Evolutionary conservation across 129 eudicot genomes (phyloP).

Genomic region (Flaveria ramosissima): DNA sequence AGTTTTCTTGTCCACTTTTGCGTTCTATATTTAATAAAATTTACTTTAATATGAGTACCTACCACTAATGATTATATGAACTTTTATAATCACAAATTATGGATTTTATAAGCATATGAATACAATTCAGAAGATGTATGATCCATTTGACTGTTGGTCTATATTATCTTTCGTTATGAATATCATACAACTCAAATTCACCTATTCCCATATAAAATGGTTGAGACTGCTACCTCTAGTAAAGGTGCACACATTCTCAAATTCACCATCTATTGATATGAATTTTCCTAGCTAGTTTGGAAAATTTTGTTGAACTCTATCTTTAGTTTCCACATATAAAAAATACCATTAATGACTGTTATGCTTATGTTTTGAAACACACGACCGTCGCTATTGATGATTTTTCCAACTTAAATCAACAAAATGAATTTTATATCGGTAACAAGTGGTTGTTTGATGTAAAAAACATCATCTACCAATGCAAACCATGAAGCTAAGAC

Average conservation of each 20-base stretch:
- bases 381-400: no score
- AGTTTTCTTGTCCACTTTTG: no score
- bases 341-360: neutral
- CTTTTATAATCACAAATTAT: neutral
- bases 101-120: neutral
- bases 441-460: neutral
- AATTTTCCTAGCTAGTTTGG: no score
- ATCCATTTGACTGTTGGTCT: neutral
- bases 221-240: no score
- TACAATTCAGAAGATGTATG: neutral
- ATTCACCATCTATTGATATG: no score
- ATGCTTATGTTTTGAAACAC: no score
- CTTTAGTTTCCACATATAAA: neutral
- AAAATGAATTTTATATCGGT: neutral
- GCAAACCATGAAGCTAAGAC: neutral
- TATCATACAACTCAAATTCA: no score
- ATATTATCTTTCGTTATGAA: no score
- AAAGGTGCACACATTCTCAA: no score
- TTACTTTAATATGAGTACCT: neutral
- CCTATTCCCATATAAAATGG: no score
- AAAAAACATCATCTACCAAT: neutral
- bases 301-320: no score
- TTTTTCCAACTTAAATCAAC: neutral
- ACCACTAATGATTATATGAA: neutral
- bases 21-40: no score